Evolutionary conservation across 2,329 filamentous ascomycete genomes (phyloP), one percentile per base, ranked within the genome.

Genomic region (Colletotrichum tropicale): DNA sequence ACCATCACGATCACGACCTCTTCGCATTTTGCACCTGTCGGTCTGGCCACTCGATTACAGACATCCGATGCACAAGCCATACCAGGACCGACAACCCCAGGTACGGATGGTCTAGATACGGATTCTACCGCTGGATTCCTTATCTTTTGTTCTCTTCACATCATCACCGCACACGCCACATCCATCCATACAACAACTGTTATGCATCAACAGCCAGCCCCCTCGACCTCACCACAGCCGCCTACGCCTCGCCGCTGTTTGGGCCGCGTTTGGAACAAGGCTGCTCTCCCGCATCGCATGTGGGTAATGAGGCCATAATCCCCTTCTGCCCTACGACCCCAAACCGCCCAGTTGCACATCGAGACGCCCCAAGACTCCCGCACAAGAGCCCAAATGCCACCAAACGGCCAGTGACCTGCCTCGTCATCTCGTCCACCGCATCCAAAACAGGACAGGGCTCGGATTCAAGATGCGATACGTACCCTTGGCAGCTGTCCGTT

Each of bases 301-400:
- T 75, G 73, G 73, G 73, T 75, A 73, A 75, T 73, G 64, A 75
- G 73, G 64, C 73, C 73, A 75, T 68, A 73, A 73, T 62, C 60
- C 68, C 55, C 55, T 61, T 34, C 58, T 24, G 69, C 69, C 62
- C 28, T 75, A 73, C 73, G 56, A 64, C 43, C 58, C 52, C 56
- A 68, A 73, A 68, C 73, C 64, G 43, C 56, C 70, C 70, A 75
- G 70, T 73, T 72, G 70, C 73, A 75, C 62, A 30, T 68, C 70
- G 64, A 73, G 70, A 73, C 64, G 24, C 34, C 55, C 36, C 36
- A 70, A 70, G 67, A 61, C 67, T 21, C 43, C 43, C 43, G 43
- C 43, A 52, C 43, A 52, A 52, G 24, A 38, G 66, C 52, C n/a
- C 52, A 36, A 43, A n/a, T 30, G 52, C 30, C 32, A 30, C 36